Evolutionary conservation across 2,329 filamentous ascomycete genomes (phyloP).

Genomic region (Albophoma yamanashiensis): DNA sequence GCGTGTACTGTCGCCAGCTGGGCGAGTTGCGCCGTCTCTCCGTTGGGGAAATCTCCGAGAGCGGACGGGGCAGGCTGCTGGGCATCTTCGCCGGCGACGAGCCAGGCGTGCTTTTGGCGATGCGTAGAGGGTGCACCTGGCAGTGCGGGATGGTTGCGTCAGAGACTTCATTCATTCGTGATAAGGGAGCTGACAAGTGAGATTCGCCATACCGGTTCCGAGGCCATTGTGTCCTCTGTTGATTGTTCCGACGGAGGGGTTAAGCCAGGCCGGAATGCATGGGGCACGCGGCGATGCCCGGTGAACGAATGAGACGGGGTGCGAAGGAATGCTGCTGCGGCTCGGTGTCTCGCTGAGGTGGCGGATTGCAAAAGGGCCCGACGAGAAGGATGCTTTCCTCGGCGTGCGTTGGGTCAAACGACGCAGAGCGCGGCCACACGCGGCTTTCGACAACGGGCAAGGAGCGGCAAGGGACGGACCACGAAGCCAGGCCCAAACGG

Average conservation of each 20-base stretch:
- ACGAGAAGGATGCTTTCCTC: background rate
- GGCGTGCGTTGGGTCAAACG: background rate
- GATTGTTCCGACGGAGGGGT: slow-evolving; percentile 9
- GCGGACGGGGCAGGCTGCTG: slow-evolving; percentile 55
- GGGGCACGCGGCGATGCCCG: slow-evolving; percentile 16
- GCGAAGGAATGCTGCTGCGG: slow-evolving; percentile 19
- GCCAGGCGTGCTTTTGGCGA: slow-evolving; percentile 56
- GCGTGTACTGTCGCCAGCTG: slow-evolving; percentile 61
- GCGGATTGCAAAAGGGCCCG: background rate
- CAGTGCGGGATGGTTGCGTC: slow-evolving; percentile 5
- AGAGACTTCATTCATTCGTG: slow-evolving; percentile 1
- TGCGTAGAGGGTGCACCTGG: slow-evolving; percentile 68
- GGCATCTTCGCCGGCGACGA: slow-evolving; percentile 54
- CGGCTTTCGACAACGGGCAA: background rate
- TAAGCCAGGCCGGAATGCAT: slow-evolving; percentile 18
- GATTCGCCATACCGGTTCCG: slow-evolving; percentile 24
- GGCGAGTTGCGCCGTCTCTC: slow-evolving; percentile 86
- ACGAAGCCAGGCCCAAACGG: background rate
- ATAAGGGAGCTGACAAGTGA: slow-evolving; percentile 4
- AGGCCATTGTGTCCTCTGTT: slow-evolving; percentile 21
- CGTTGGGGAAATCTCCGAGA: slow-evolving; percentile 81
- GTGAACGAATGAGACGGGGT: slow-evolving; percentile 8
- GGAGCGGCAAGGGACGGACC: background rate
- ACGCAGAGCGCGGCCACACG: background rate
- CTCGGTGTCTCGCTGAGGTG: slow-evolving; percentile 1